Base-by-base conservation (phyloP, 164 flowering plant genomes). In the Tinospora cordifolia region DNA sequence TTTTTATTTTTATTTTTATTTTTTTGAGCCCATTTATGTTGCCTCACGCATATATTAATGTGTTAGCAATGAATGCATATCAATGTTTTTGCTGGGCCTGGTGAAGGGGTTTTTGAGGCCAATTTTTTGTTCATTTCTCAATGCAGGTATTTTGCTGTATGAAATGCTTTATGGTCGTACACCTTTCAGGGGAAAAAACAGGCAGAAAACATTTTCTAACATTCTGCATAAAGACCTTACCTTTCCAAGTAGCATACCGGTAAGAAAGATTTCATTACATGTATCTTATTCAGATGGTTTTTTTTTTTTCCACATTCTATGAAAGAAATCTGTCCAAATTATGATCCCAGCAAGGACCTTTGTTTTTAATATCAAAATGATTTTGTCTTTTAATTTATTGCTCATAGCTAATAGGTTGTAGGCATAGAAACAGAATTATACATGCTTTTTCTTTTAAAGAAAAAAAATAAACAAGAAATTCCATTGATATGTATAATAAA, bases 121-220 rank as follows among this genome's bases (percentile, higher is more conserved):
- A 14, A 64, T 21, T 60, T 22, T 49, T 66, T 0, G 34, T 46
- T 66, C 62, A 62, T 27, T 36, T 34, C 30, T 58, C 62, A 57
- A 59, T 75, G 71, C 83, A 93, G 98, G 98, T 67, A 88, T 93
- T 58, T 77, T 93, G 78, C 78, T 93, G 79, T 93, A 88, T 78
- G 98, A 93, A 85, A 91, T 93, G 98, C 89, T 91, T 27, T 93
- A 93, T 79, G 97, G 97, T 7, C 94, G 98, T 9, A 93, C 97
- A n/a, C 98, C 98, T 41, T 93, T 93, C 77, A 80, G 97, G 71
- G 98, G 98, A 68, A 93, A 91, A 77, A 93, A 91, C 65, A 86
- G 98, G 83, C 96, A 90, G 83, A 91, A 84, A 81, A 90, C 98
- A 72, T 93, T 93, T 81, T 82, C 88, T 59, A 93, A 93, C 82